Evolutionary conservation across 495 filamentous ascomycete species (phyloP), one percentile per base, ranked within the genome.

Genomic region (Penicillium waksmanii): DNA sequence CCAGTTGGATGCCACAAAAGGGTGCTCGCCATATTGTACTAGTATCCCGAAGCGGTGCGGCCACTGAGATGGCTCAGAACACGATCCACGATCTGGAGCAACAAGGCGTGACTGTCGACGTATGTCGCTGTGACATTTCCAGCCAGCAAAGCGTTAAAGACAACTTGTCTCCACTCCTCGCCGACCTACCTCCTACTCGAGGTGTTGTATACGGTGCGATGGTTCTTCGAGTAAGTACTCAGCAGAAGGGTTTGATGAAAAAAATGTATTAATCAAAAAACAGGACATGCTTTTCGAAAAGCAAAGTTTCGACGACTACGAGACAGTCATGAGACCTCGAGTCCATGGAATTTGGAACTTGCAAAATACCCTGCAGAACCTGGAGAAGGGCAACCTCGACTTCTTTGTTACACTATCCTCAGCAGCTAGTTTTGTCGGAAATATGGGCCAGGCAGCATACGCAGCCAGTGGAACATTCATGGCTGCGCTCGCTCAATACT

Each of bases 21-120:
- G 86, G 86, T 9, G 88, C 86, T 10, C 73, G 71, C 33, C 74
- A 83, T 60, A 63, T 91, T 17, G 75, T 87, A 5, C 77, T 89
- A 6, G 55, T 77, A 4, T 77, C 75, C 10, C 56, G 75, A 8
- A 71, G 67, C 40, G 76, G 72, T 25, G 58, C 64, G 43, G 50
- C 64, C 19, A 66, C 59, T 23, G 62, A 71, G 5, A 48, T 65
- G 6, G 66, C 63, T 7, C 40, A 66, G 57, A 44, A 57, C 5
- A 75, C 83, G 15, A 59, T 78, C 5, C 42, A 67, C 1, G 78
- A 82, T 38, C 69, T 85, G 1, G 52, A 27, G 6, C 25, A 21
- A 1, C 50, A 68, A 13, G 77, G 77, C 4, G 64, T 72, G 43
- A 61, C 59, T 8, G 61, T 74, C 1, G 46, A 70, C n/a, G 52